Evolutionary conservation across 2,329 filamentous ascomycete genomes (phyloP).

Genomic region (Dactylellina cionopaga): DNA sequence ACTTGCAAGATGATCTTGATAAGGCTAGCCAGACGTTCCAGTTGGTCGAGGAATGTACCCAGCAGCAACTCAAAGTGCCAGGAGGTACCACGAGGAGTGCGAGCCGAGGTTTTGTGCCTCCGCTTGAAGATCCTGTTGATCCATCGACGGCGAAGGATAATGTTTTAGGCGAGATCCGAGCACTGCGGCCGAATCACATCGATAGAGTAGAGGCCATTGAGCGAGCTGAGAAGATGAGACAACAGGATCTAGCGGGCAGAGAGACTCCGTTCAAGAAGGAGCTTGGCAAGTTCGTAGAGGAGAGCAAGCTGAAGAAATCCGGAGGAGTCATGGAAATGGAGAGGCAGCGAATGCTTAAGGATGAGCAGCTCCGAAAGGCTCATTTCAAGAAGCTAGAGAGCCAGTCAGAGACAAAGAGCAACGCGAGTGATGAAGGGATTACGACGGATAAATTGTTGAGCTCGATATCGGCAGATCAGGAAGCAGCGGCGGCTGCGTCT

Average conservation of each 20-base stretch:
- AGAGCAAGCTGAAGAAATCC: conserved; percentile 93
- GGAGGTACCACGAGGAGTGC: conserved; percentile 64
- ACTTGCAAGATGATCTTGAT: conserved; percentile 92
- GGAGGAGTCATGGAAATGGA: conserved; percentile 95
- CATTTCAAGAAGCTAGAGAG: conserved; percentile 61
- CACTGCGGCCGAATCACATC: conserved; percentile 93
- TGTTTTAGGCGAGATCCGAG: conserved; percentile 90
- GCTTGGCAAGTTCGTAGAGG: conserved; percentile 82
- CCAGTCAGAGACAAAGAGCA: conserved; percentile 39
- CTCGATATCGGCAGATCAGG: conserved; percentile 51
- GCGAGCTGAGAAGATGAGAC: conserved; percentile 89
- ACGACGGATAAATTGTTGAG: conserved; percentile 48
- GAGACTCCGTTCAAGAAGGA: conserved; percentile 85
- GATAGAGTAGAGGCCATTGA: conserved; percentile 93
- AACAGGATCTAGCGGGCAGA: conserved; percentile 84
- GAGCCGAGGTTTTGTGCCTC: conserved; percentile 64
- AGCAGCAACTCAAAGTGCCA: conserved; percentile 85
- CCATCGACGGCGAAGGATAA: conserved; percentile 87
- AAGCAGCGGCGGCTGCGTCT: conserved; percentile 14
- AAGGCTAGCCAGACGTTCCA: conserved; percentile 94
- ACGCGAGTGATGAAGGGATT: conserved; percentile 45
- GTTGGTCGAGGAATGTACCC: conserved; percentile 96
- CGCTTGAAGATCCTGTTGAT: conserved; percentile 67
- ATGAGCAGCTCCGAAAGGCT: conserved; percentile 84
- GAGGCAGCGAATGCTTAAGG: conserved; percentile 81